These are phyloP conservation scores for Boletus reticulatus DNA, from an alignment of 768 basidiomycete species.

Conservation along the genomic window DNA sequence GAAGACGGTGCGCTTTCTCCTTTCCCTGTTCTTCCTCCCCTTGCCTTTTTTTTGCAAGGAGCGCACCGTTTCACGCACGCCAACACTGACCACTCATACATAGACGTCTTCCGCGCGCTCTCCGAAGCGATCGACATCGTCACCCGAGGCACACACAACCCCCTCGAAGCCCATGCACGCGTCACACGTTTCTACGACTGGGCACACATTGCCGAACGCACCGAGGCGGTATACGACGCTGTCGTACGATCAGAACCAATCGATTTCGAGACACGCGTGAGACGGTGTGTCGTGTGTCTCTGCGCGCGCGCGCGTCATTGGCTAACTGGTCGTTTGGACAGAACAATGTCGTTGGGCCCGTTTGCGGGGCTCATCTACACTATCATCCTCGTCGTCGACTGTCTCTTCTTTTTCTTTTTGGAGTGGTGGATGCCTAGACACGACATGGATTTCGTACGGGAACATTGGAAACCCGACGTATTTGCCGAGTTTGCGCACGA, in stretches of 20 bases:
- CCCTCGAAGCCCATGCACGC: constrained; percentile 69
- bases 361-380: constrained; percentile 88
- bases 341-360: constrained; percentile 74
- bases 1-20: constrained; percentile 71
- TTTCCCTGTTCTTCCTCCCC: not conserved
- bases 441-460: constrained; percentile 70
- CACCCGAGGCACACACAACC: constrained; percentile 65
- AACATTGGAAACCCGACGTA: constrained; percentile 52
- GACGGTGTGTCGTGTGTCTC: constrained; percentile 48
- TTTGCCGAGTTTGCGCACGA: constrained; percentile 18
- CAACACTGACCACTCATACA: not conserved
- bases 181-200: constrained; percentile 87
- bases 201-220: constrained; percentile 73
- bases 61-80: not conserved
- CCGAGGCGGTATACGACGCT: constrained; percentile 76
- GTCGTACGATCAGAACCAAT: constrained; percentile 61
- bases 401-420: constrained; percentile 80
- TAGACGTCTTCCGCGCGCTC: constrained; percentile 85
- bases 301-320: no score
- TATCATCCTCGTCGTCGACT: constrained; percentile 85
- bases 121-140: constrained; percentile 77
- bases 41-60: not conserved
- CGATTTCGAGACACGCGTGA: constrained; percentile 76
- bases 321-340: constrained; percentile 21
- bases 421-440: constrained; percentile 84